These are phyloP conservation scores for Saturnispora galanensis DNA, from an alignment of 805 yeast genomes.

Conservation along the genomic window DNA sequence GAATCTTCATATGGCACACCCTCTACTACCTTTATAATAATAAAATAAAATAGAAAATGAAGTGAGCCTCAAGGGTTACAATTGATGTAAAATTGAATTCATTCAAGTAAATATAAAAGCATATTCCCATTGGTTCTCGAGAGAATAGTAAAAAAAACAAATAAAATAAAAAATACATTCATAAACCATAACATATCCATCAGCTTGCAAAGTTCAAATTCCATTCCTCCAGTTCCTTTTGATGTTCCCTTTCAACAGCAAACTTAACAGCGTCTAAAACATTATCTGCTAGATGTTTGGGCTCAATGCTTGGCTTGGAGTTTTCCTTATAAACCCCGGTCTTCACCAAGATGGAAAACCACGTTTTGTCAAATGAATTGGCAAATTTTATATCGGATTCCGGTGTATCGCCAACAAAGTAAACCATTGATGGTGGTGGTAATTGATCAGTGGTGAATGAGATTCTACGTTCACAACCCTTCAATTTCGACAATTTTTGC, in stretches of 20 bases:
- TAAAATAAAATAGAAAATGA: background rate
- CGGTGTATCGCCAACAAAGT: conserved; percentile 86
- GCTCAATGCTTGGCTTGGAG: conserved; percentile 67
- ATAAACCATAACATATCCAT: conserved; percentile 3
- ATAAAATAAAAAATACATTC: background rate
- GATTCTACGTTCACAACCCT: conserved; percentile 8
- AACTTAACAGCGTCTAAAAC: conserved; percentile 76
- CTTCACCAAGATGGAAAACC: conserved; percentile 78
- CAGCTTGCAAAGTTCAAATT: conserved; percentile 30
- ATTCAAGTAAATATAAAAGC: background rate
- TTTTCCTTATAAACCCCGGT: conserved; percentile 84
- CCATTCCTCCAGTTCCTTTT: conserved; percentile 66
- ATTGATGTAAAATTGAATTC: no score
- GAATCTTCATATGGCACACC: no score
- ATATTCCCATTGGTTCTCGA: background rate
- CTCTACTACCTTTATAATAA: background rate
- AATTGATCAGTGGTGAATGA: conserved; percentile 30
- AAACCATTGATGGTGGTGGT: conserved; percentile 80
- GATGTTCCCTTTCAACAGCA: conserved; percentile 76
- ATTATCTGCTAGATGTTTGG: conserved; percentile 62
- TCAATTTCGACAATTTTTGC: conserved; percentile 34
- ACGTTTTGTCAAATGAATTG: conserved; percentile 72
- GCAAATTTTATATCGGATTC: conserved; percentile 85
- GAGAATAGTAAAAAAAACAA: background rate
- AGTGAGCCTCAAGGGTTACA: no score